These are phyloP conservation scores for Penicillium sp. DNA, from an alignment of 2,329 filamentous ascomycete genomes.

Conservation along the genomic window DNA sequence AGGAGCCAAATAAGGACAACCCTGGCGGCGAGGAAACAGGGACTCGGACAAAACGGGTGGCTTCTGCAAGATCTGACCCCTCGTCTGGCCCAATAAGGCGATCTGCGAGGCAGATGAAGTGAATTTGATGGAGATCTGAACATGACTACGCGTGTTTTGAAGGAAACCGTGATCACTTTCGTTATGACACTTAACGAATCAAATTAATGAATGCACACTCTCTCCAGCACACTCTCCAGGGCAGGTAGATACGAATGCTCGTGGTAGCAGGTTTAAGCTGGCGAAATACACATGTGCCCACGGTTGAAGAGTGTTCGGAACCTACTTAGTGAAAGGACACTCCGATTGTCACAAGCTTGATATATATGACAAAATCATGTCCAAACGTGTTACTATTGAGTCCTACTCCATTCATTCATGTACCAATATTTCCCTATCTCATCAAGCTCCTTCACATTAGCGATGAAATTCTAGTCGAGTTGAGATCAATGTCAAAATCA, in stretches of 20 bases:
- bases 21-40: slow-evolving; percentile 6
- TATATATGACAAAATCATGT: background rate
- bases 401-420: background rate
- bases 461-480: background rate
- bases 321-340: background rate
- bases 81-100: slow-evolving; percentile 35
- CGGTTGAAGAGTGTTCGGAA: background rate
- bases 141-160: background rate
- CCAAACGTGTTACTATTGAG: background rate
- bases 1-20: slow-evolving; percentile 21
- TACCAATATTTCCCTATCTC: background rate
- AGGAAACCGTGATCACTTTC: background rate
- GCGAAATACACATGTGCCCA: background rate
- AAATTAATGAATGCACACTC: slow-evolving; percentile 24
- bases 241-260: background rate
- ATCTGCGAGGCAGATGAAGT: slow-evolving; percentile 39
- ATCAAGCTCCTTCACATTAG: background rate
- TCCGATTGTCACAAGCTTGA: background rate
- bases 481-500: background rate
- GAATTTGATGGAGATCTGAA: slow-evolving; percentile 18
- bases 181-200: slow-evolving; percentile 23
- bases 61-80: slow-evolving; percentile 20
- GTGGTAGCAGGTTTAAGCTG: background rate
- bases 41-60: slow-evolving; percentile 35
- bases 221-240: slow-evolving; percentile 4